Evolutionary conservation across 192 early-diverging fungal species (phyloP), one percentile per base, ranked within the genome.

Genomic region (Phlyctochytrium planicorne): DNA sequence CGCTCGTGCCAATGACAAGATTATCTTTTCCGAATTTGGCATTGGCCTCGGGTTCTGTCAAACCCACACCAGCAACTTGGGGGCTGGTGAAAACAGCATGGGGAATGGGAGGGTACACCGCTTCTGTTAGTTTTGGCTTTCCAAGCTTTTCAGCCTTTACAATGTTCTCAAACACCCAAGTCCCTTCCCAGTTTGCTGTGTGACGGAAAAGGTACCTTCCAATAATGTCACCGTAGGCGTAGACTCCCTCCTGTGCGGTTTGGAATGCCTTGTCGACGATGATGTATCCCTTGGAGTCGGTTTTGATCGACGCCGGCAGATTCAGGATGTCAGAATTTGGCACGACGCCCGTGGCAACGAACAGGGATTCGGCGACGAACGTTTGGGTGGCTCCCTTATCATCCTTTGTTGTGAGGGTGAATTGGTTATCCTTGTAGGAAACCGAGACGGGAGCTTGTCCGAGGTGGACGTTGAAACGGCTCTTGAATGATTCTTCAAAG

Each of bases 121-220:
- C 52, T 32, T 53, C 57, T 36, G 52, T 52, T 17, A 36, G 30
- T 70, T 29, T 52, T 14, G 40, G 20, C 6, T 14, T 14, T 16
- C 68, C 68, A 29, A 52, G 50, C 23, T 50, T 16, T 34, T 56
- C 60, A 16, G 53, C 33, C 25, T 35, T 47, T 60, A 65, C 59
- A 29, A 56, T 33, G 20, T 61, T 65, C 31, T 56, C 63, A 55
- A 78, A 78, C 40, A 75, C 64, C 68, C 71, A 78, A 50, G 71
- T 68, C 16, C 76, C 76, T 64, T 78, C 72, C 35, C 63, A 78
- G 52, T 78, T 78, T 10, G 76, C 73, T 16, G 65, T 62, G 32
- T 78, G 76, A 52, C 74, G 68, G 66, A 78, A 78, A 50, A 78
- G 63, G 53, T 73, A 56, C 23, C 73, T 67, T 6, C 76, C 76